These are phyloP conservation scores for Taphrina betulina DNA, from an alignment of 1,139 yeast species.

Conservation along the genomic window DNA sequence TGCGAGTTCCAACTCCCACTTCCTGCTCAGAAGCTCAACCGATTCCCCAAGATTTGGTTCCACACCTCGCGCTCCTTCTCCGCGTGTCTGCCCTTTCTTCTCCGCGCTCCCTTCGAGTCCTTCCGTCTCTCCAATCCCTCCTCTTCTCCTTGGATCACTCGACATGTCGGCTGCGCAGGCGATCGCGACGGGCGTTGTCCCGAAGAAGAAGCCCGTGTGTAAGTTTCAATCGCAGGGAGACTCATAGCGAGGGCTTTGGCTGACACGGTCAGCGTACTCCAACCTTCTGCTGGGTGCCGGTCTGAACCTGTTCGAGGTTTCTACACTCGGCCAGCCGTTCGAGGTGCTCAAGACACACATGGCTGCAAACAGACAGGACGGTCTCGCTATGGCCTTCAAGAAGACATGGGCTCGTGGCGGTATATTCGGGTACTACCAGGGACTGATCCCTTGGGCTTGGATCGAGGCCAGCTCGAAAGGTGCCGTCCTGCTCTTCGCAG, in stretches of 20 bases:
- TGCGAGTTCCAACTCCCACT: too few species aligned
- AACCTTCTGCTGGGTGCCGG: constrained; percentile 93
- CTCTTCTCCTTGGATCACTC: too few species aligned
- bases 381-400: constrained; percentile 64
- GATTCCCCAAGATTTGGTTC: too few species aligned
- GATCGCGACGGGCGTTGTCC: constrained; percentile 26
- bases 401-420: constrained; percentile 95
- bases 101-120: too few species aligned
- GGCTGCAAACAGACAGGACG: constrained; percentile 87
- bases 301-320: constrained; percentile 84
- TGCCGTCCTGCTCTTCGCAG: constrained; percentile 90
- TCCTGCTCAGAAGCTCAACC: too few species aligned
- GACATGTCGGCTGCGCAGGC: constrained; percentile 22
- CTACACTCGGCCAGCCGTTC: constrained; percentile 93
- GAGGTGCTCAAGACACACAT: constrained; percentile 93
- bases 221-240: too few species aligned
- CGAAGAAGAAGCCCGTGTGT: constrained; percentile 33
- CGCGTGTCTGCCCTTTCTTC: too few species aligned
- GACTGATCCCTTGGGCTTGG: constrained; percentile 99
- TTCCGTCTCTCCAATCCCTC: too few species aligned
- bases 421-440: constrained; percentile 86
- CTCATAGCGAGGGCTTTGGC: too few species aligned
- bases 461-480: constrained; percentile 99
- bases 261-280: constrained; percentile 32
- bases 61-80: too few species aligned